Percentiles rank a stretch among this genome's conserved stretches.
Conservation (phyloP, 1,139 yeast species). For the Petasospora fabianii region DNA sequence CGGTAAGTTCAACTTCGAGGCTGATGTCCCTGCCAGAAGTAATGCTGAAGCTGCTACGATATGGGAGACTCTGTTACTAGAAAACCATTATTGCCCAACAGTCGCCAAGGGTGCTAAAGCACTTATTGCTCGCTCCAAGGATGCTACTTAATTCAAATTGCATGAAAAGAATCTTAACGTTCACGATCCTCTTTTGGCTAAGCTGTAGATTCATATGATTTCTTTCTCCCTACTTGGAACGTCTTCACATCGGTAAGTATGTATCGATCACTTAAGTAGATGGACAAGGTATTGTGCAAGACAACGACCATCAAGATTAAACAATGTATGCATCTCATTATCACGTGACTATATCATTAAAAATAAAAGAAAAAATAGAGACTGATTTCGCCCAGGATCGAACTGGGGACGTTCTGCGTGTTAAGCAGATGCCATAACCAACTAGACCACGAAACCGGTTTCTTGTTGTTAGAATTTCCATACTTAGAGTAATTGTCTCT, state of each 20-base stretch:
- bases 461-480: too few relatives aligned
- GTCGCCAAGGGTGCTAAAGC: constrained; percentile 56
- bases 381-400: constrained; percentile 99
- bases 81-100: constrained; percentile 77
- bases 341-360: neutral
- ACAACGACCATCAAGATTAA: too few relatives aligned
- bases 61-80: constrained; percentile 81
- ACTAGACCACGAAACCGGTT: constrained; percentile 86
- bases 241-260: too few relatives aligned
- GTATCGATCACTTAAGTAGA: too few relatives aligned
- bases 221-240: too few relatives aligned
- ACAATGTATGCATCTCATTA: too few relatives aligned
- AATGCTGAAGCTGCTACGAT: constrained; percentile 85
- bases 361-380: constrained; percentile 16
- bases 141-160: constrained; percentile 2
- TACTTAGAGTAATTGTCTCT: too few relatives aligned
- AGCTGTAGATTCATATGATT: too few relatives aligned
- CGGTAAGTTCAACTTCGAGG: constrained; percentile 67
- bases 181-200: too few relatives aligned
- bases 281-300: too few relatives aligned
- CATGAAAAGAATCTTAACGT: too few relatives aligned
- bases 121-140: constrained; percentile 30
- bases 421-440: constrained; percentile 99
- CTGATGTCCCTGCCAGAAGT: constrained; percentile 66
- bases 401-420: constrained; percentile 99